Base-by-base conservation (phyloP, 352 stramenopile genomes). In the Phytophthora ohioensis region DNA sequence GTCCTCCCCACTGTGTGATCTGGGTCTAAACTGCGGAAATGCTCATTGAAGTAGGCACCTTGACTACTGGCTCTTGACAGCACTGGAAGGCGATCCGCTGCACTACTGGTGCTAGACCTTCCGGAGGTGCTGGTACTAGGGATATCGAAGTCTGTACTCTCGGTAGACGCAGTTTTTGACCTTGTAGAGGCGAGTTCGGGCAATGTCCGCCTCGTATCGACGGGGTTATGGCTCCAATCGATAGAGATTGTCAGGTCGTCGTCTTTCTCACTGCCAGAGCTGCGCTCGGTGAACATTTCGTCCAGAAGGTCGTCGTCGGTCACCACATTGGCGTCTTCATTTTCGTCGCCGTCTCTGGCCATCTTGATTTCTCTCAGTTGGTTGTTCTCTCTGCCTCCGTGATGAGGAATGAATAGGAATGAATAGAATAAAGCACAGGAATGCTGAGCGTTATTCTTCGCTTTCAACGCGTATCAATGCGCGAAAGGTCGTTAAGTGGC, bases 201-300 rank as follows among this genome's bases (percentile, higher is more conserved):
- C 27, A 52, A 30, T 0, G 1, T 49, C 51, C 8, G 41, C 7
- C 21, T 27, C 21, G 6, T 48, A 4, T 56, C 49, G 30, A 52
- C 31, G 15, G 47, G 21, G 21, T 56, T 31, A 3, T 63, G 54
- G 27, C 32, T 56, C 30, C 32, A 62, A 42, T 57, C 45, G 5
- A 66, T 39, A 51, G 55, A 68, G 54, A 67, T 42, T 13, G 36
- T 64, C 17, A 64, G 61, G 34, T 55, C 51, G 41, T 59, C 42
- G 36, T 72, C 51, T 32, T 65, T 64, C 13, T 69, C 63, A 38
- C 53, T 69, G 27, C 35, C 10, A 9, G 39, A 21, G 34, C 63
- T 76, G 45, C 69, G 69, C 3, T 72, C 63, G n/a, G 69, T 76
- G 63, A 76, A 76, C 49, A 76, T 52, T 27, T 72, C 69, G 43